A percentile compares a stretch with the other conserved stretches of the same genome.
Evolutionary conservation across 1,284 basidiomycete genomes (phyloP).

Genomic region (Ustilago lituana): DNA sequence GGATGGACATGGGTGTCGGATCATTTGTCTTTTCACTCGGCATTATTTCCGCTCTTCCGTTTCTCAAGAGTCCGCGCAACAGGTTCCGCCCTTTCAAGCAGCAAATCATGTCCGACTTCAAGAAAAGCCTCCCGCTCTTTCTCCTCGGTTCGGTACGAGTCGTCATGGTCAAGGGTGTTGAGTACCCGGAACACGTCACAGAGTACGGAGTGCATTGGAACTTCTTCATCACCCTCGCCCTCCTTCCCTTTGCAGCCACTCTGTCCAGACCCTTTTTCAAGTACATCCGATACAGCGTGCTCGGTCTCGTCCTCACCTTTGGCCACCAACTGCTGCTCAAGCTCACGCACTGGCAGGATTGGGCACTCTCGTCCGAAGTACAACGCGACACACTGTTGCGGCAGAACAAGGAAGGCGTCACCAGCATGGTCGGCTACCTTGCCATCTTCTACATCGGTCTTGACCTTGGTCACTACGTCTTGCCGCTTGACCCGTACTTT

Average conservation of each 20-base stretch:
- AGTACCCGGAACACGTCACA: slow-evolving; percentile 92
- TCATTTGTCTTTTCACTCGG: slow-evolving; percentile 96
- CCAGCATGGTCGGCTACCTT: slow-evolving; percentile 85
- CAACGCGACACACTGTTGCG: slow-evolving; percentile 74
- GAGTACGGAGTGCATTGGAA: slow-evolving; percentile 99
- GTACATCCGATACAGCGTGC: slow-evolving; percentile 73
- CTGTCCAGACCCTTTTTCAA: slow-evolving; percentile 70
- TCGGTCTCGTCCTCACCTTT: slow-evolving; percentile 73
- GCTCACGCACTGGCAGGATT: slow-evolving; percentile 37
- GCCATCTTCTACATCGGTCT: slow-evolving; percentile 88
- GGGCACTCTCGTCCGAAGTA: slow-evolving; percentile 40
- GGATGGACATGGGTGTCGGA: slow-evolving; percentile 97
- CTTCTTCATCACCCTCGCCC: slow-evolving; percentile 92
- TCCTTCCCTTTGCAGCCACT: slow-evolving; percentile 81
- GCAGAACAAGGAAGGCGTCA: slow-evolving; percentile 91
- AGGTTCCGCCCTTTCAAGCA: slow-evolving; percentile 26
- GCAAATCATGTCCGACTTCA: slow-evolving; percentile 67
- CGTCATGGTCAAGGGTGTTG: slow-evolving; percentile 86
- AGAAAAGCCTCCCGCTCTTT: slow-evolving; percentile 77
- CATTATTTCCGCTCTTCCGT: slow-evolving; percentile 81
- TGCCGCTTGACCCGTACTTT: slow-evolving; percentile 76
- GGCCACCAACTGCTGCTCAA: slow-evolving; percentile 33
- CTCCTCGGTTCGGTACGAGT: slow-evolving; percentile 81
- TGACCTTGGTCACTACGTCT: slow-evolving; percentile 80
- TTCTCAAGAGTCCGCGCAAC: slow-evolving; percentile 65